Evolutionary conservation across 2,329 filamentous ascomycete genomes (phyloP), one percentile per base, ranked within the genome.

Genomic region (Coniochaeta sp.): DNA sequence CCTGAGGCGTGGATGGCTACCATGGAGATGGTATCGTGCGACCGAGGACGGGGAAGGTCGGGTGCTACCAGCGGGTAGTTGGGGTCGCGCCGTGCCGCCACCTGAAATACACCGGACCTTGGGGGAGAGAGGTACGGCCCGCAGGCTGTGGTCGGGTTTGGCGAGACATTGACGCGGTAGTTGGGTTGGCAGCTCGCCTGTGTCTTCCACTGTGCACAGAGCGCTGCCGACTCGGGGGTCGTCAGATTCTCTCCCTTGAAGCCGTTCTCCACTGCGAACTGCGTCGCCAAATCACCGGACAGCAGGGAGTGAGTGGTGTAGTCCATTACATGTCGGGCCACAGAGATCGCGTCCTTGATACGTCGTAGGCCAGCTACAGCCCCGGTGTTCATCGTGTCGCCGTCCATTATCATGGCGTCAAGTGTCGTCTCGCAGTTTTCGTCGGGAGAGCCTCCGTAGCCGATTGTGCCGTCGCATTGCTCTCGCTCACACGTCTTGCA

Each of bases 371-470:
- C 73, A 0, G 76, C 78, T 5, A 81, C 77, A 5, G 77, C 76
- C 38, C 78, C 78, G 1, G 71, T 68, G 14, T 78, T 77, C 65
- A 81, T 70, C n/a, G 68, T 75, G 0, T 62, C 64, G 26, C 78
- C 77, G 60, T 81, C 77, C 72, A 81, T 80, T 61, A 81, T 71
- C 67, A 81, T 70, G n/a, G 78, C 77, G 62, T 81, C 78, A 13
- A 81, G 74, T 0, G 77, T 80, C 3, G 78, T 81, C 65, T 81
- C 78, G 64, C 78, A 81, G 28, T 65, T 61, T 60, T 81, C 78
- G 55, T 79, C 77, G 0, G 77, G 76, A 2, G 76, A 79, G 7
- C 78, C 77, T 51, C 77, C 77, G 57, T 67, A 79, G 49, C 78
- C 78, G 32, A 81, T 78, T 32, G 71, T 78, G 48, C 73, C 71